phyloP scores from a whole-genome alignment of 73 alveolate species.

The Effrenium voratum region DNA sequence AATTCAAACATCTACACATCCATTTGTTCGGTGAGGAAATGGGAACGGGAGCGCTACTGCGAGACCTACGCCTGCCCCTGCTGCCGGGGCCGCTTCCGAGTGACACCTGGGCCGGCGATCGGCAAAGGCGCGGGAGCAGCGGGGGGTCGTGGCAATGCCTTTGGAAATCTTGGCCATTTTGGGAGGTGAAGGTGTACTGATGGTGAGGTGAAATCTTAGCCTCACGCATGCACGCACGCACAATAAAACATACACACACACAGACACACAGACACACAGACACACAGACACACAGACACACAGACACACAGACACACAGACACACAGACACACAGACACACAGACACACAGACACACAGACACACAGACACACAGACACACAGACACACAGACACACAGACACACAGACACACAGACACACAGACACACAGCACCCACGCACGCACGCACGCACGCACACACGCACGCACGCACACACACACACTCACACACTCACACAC shows the following conservation, averaged over 20 bases:
- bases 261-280: constrained; percentile 20
- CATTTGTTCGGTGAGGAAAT: no score
- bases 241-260: not conserved
- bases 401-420: constrained; percentile 44
- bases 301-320: constrained; percentile 9
- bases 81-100: constrained; percentile 52
- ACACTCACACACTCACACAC: no score
- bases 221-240: not conserved
- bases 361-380: constrained; percentile 41
- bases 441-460: no score
- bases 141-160: not conserved
- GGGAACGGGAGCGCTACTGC: constrained; percentile 49
- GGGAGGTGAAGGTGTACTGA: no score
- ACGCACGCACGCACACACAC: no score
- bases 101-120: not conserved
- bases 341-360: constrained; percentile 5
- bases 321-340: constrained; percentile 30
- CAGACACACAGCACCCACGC: no score
- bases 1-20: no score
- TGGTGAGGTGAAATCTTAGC: no score
- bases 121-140: not conserved
- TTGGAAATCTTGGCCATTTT: no score
- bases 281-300: constrained; percentile 17
- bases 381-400: constrained; percentile 54
- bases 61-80: constrained; percentile 60